Conservation (phyloP, 2,329 filamentous ascomycete species). For the Mycosphaerelloides madeirae region DNA sequence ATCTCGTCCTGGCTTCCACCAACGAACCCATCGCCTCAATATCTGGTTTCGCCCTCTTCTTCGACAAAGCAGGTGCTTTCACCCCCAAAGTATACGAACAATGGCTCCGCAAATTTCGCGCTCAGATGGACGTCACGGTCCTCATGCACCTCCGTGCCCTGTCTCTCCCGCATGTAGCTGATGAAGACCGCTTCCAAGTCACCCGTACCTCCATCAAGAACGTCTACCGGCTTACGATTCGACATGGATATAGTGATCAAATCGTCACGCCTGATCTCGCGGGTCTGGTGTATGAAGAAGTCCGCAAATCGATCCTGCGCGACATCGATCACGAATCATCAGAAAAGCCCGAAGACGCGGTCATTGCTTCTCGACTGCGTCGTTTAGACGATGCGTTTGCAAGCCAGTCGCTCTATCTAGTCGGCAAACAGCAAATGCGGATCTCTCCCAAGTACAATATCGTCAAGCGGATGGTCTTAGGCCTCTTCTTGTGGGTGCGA, state of each 20-base stretch:
- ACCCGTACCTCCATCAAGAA: conserved; percentile 16
- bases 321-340: conserved; percentile 1
- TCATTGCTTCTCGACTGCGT: conserved; percentile 4
- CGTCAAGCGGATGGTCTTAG: conserved; percentile 44
- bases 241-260: conserved; percentile 23
- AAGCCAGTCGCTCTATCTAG: conserved; percentile 20
- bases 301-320: conserved; percentile 16
- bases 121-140: conserved; percentile 21
- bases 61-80: conserved; percentile 64
- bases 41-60: conserved; percentile 64
- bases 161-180: conserved; percentile 15
- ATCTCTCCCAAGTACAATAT: conserved; percentile 13
- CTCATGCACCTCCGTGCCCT: conserved; percentile 25
- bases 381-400: conserved; percentile 18
- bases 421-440: conserved; percentile 26
- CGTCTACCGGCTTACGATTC: conserved; percentile 22
- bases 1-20: conserved; percentile 21
- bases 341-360: not conserved
- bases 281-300: conserved; percentile 21
- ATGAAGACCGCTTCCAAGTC: conserved; percentile 21
- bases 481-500: conserved; percentile 58
- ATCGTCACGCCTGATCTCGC: conserved; percentile 23
- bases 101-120: conserved; percentile 23
- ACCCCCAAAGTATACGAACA: conserved; percentile 23
- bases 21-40: conserved; percentile 39